Base-by-base conservation (phyloP, 208 protist genomes). In the Balamuthia mandrillaris region DNA sequence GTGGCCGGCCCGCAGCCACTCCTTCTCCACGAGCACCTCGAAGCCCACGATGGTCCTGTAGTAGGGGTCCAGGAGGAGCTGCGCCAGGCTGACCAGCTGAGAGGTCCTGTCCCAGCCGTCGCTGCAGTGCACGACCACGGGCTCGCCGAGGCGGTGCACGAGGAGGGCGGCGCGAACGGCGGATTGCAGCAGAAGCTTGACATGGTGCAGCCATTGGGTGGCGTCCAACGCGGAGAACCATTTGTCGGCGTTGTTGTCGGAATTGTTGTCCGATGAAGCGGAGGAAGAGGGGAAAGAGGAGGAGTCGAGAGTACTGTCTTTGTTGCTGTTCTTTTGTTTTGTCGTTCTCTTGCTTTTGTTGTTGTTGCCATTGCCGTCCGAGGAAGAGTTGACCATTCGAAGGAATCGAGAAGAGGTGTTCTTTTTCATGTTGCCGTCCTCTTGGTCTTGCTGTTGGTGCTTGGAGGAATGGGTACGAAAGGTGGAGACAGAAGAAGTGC, bases 61-160 rank as follows among this genome's bases (percentile, higher is more conserved):
- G 79, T 74, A 74, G 31, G 79, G 79, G 16, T 85, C 79, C 6
- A 90, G 66, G 31, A 89, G 74, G 51, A 90, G 39, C 27, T 79
- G 65, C 12, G 79, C 54, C 29, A 90, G 51, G 1, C 82, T 3
- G 83, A 66, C 12, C 51, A 56, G 74, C 49, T 92, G 89, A 24
- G 95, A 60, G 5, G 97, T 99, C 58, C 97, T 84, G 87, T 99
- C 97, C 97, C 97, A 99, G 0, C 97, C 97, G 85, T 99, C 97
- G 44, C 52, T 79, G 21, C 90, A 93, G 61, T 93, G 90, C 14
- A 92, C 49, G 18, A 68, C 42, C 29, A 85, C 79, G 5, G 77
- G 77, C 33, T 72, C 77, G 29, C 77, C 77, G n/a, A 5, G 63
- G 63, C 7, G 3, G 42, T 79, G 70, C 5, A 79, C 70, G 70